These are phyloP conservation scores for Crithidia bombi DNA, from an alignment of 208 protist genomes.

Conservation along the genomic window DNA sequence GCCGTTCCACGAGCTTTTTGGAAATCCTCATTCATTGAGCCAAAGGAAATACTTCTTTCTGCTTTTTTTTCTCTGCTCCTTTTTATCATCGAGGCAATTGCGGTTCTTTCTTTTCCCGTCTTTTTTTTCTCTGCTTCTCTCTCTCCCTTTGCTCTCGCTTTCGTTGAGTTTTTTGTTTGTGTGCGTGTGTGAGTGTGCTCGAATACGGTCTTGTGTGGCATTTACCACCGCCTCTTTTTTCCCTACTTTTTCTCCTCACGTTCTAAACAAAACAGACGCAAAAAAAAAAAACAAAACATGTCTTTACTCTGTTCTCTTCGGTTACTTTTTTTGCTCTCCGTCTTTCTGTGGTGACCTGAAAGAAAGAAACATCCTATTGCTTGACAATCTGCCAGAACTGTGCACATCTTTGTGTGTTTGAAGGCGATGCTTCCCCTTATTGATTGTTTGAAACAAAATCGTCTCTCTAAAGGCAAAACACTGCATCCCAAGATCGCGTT, in stretches of 20 bases:
- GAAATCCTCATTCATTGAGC: no score
- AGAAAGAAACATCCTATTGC: no score
- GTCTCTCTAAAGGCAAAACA: no score
- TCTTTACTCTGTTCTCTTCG: not conserved
- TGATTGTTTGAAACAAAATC: no score
- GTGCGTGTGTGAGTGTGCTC: constrained; percentile 13
- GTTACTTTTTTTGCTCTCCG: not conserved
- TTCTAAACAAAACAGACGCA: not conserved
- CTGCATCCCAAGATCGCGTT: no score
- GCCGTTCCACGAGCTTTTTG: no score
- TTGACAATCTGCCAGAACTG: no score
- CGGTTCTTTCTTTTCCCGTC: no score
- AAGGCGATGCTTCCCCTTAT: no score
- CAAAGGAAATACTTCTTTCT: no score
- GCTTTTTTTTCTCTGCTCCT: no score
- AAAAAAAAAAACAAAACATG: not conserved
- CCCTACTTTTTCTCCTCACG: not conserved
- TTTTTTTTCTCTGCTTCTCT: not conserved
- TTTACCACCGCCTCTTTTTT: not conserved
- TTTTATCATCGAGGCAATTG: no score
- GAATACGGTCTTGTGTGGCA: not conserved
- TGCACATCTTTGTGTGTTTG: not conserved
- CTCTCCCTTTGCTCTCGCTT: not conserved
- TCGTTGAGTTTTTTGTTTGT: not conserved
- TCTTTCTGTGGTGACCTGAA: not conserved